Conservation (phyloP, 805 yeast species). For the Wickerhamia fluorescens region DNA sequence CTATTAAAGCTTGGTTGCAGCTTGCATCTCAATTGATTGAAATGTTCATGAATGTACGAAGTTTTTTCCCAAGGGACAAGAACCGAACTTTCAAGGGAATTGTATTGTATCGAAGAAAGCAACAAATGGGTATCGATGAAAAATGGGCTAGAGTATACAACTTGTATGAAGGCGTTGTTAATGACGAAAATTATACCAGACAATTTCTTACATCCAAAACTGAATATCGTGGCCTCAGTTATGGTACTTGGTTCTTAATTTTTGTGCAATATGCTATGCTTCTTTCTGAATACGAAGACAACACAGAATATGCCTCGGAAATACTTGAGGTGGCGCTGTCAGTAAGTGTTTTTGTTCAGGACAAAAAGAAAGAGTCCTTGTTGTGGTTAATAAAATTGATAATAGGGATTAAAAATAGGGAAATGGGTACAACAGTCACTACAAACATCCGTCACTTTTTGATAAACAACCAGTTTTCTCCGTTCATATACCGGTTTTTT, state of each 20-base stretch:
- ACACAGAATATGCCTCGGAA: constrained; percentile 42
- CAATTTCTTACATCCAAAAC: constrained; percentile 41
- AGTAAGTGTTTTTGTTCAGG: constrained; percentile 71
- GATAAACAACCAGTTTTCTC: constrained; percentile 68
- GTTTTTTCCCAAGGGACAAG: constrained; percentile 73
- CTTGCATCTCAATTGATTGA: constrained; percentile 78
- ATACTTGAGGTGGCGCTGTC: constrained; percentile 69
- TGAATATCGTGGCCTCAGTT: constrained; percentile 67
- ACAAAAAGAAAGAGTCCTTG: constrained; percentile 50
- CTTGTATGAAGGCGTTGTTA: constrained; percentile 51
- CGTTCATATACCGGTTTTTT: constrained; percentile 59
- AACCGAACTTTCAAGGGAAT: constrained; percentile 65
- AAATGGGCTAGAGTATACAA: constrained; percentile 61
- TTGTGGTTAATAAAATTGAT: constrained; percentile 65
- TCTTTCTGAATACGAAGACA: constrained; percentile 58
- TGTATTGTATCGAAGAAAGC: constrained; percentile 52
- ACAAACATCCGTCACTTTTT: constrained; percentile 56
- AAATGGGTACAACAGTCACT: constrained; percentile 44
- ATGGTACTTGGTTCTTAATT: constrained; percentile 78
- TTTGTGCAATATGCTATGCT: constrained; percentile 74
- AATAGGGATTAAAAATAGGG: constrained; percentile 41
- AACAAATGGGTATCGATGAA: constrained; percentile 63
- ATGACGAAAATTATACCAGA: constrained; percentile 19
- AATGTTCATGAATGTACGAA: constrained; percentile 68
- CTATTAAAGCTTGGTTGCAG: constrained; percentile 75